A percentile compares a stretch with the other conserved stretches of the same genome.
Evolutionary conservation across 805 yeast genomes (phyloP).

Genomic region (Candida morakotiae): DNA sequence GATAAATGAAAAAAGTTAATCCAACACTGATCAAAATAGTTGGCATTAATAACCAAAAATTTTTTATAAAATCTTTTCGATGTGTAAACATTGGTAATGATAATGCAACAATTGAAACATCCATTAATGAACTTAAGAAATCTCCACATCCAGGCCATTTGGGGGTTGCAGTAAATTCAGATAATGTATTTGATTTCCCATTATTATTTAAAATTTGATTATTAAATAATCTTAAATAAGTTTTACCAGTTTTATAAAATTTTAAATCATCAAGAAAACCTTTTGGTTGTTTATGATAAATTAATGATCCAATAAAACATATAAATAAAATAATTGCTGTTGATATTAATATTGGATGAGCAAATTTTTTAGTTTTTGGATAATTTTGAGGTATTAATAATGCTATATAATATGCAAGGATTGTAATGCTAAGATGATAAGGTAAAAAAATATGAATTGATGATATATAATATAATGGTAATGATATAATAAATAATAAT

Average conservation of each 20-base stretch:
- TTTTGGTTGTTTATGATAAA: constrained; percentile 39
- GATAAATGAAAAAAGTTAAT: constrained; percentile 63
- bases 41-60: constrained; percentile 55
- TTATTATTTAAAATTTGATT: constrained; percentile 24
- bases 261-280: constrained; percentile 50
- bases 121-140: constrained; percentile 60
- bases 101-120: constrained; percentile 69
- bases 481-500: constrained; percentile 47
- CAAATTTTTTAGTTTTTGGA: constrained; percentile 45
- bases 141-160: constrained; percentile 82
- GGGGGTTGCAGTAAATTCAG: constrained; percentile 28
- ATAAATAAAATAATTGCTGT: constrained; percentile 62
- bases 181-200: constrained; percentile 16
- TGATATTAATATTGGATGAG: constrained; percentile 71
- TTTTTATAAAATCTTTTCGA: constrained; percentile 55
- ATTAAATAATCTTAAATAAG: constrained; percentile 56
- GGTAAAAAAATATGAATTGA: constrained; percentile 52
- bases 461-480: constrained; percentile 55
- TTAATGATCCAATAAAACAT: constrained; percentile 57
- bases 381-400: constrained; percentile 39
- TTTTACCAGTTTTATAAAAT: constrained; percentile 66
- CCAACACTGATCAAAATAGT: constrained; percentile 55
- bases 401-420: constrained; percentile 52
- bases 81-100: constrained; percentile 77
- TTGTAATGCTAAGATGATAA: constrained; percentile 58